These are phyloP conservation scores for Cutaneotrichosporon spelunceum DNA, from an alignment of 1,284 basidiomycete genomes.

Conservation along the genomic window DNA sequence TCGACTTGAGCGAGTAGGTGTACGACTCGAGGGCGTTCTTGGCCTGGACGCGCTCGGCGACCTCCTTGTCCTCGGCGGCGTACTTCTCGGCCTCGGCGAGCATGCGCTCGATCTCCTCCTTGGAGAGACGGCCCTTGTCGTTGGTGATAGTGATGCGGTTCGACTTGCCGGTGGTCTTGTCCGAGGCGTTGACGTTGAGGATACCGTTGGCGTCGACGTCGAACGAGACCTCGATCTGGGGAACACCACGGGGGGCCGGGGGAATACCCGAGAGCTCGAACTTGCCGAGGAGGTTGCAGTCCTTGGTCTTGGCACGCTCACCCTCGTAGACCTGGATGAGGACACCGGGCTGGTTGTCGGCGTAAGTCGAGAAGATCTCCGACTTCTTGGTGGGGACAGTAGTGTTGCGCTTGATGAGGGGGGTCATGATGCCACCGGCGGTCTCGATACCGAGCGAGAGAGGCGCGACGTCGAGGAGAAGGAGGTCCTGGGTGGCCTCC, in stretches of 20 bases:
- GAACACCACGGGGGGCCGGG: slow-evolving; percentile 96
- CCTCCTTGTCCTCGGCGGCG: slow-evolving; percentile 54
- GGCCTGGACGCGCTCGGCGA: slow-evolving; percentile 65
- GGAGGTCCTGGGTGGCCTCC: slow-evolving; percentile 70
- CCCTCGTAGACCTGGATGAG: slow-evolving; percentile 99
- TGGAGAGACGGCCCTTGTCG: slow-evolving; percentile 96
- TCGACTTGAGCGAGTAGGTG: slow-evolving; percentile 93
- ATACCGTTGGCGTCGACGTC: slow-evolving; percentile 99
- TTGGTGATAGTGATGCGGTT: slow-evolving; percentile 91
- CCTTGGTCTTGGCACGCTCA: slow-evolving; percentile 98
- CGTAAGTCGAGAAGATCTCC: slow-evolving; percentile 98
- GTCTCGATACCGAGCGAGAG: slow-evolving; percentile 71
- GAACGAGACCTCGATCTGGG: slow-evolving; percentile 97
- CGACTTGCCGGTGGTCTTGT: slow-evolving; percentile 88
- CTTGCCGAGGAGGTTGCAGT: slow-evolving; percentile 98
- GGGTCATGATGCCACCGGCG: slow-evolving; percentile 97
- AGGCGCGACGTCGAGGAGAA: slow-evolving; percentile 94
- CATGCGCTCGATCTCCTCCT: slow-evolving; percentile 99
- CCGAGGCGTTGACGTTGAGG: slow-evolving; percentile 83
- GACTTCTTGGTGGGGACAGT: slow-evolving; percentile 97
- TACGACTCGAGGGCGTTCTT: slow-evolving; percentile 63
- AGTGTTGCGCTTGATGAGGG: slow-evolving; percentile 86
- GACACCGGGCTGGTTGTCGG: slow-evolving; percentile 98
- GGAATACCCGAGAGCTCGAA: slow-evolving; percentile 98
- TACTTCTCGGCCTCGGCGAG: slow-evolving; percentile 82